phyloP scores from a whole-genome alignment of 2,329 filamentous ascomycete species.

The Purpureocillium lavendulum region DNA sequence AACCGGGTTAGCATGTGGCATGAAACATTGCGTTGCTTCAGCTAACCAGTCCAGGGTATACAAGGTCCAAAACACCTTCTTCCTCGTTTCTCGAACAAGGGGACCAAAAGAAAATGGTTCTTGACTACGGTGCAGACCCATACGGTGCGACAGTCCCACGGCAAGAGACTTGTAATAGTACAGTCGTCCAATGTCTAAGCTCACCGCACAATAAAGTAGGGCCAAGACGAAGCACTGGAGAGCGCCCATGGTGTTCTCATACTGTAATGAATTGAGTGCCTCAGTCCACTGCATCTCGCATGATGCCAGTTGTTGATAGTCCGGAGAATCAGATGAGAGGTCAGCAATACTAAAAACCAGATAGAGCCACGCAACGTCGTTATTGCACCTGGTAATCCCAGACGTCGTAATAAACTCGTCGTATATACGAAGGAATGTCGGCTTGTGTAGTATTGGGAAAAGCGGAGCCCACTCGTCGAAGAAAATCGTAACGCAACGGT shows the following conservation, averaged over 20 bases:
- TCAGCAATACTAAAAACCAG: slow-evolving; percentile 88
- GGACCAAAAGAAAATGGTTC: slow-evolving; percentile 78
- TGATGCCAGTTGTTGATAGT: slow-evolving; percentile 46
- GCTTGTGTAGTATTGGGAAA: slow-evolving; percentile 86
- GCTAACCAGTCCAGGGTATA: slow-evolving; percentile 87
- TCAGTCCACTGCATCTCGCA: slow-evolving; percentile 78
- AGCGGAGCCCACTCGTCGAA: slow-evolving; percentile 97
- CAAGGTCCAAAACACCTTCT: slow-evolving; percentile 95
- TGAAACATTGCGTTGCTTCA: not conserved
- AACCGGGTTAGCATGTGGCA: slow-evolving; percentile 8
- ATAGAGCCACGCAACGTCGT: slow-evolving; percentile 80
- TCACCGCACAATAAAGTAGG: slow-evolving; percentile 79
- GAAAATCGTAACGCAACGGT: slow-evolving; percentile 91
- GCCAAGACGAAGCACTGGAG: slow-evolving; percentile 86
- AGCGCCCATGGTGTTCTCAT: slow-evolving; percentile 73
- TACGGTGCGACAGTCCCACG: slow-evolving; percentile 73
- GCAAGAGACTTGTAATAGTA: slow-evolving; percentile 88
- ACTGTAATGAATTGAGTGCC: slow-evolving; percentile 65
- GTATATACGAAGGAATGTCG: slow-evolving; percentile 78
- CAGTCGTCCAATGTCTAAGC: slow-evolving; percentile 75
- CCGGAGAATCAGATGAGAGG: slow-evolving; percentile 47
- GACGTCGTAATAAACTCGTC: slow-evolving; percentile 75
- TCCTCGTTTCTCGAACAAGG: slow-evolving; percentile 78
- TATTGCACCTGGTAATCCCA: slow-evolving; percentile 66
- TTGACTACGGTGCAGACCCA: slow-evolving; percentile 87